Conservation (phyloP, 1,139 yeast species). For the Debaryomyces nepalensis region DNA sequence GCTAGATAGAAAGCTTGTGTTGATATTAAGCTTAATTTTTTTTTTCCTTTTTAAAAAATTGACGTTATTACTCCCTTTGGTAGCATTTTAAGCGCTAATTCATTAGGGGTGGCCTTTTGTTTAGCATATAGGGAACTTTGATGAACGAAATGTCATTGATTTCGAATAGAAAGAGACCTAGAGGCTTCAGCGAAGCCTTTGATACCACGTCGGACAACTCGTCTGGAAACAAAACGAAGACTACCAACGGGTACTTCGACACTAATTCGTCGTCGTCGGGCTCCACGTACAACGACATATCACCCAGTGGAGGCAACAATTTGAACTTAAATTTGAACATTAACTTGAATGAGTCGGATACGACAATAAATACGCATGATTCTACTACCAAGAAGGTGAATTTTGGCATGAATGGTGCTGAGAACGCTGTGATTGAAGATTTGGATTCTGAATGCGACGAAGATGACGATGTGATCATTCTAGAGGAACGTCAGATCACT, state of each 20-base stretch:
- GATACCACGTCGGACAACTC: conserved; percentile 23
- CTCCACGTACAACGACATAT: conserved; percentile 14
- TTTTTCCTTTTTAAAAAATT: conserved; percentile 2
- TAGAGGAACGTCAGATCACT: conserved; percentile 37
- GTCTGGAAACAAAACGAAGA: conserved; percentile 8
- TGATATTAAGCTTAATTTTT: not conserved
- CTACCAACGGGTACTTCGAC: conserved; percentile 9
- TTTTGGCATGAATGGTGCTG: conserved; percentile 9
- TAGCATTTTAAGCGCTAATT: not conserved
- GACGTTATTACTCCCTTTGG: conserved; percentile 3
- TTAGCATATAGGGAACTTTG: not conserved
- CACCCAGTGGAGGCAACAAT: conserved; percentile 12
- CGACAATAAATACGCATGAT: conserved; percentile 16
- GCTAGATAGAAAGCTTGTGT: not conserved
- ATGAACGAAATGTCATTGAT: conserved; percentile 35
- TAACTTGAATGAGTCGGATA: conserved; percentile 12
- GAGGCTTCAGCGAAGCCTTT: conserved; percentile 51
- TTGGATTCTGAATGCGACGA: conserved; percentile 43
- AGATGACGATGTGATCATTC: conserved; percentile 40
- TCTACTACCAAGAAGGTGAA: conserved; percentile 4
- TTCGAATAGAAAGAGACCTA: conserved; percentile 50
- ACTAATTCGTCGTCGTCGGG: conserved; percentile 16
- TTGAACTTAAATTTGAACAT: conserved; percentile 14
- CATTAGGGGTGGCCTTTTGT: not conserved
- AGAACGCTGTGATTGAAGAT: conserved; percentile 22